Base-by-base conservation (phyloP, 2,329 filamentous ascomycete species). In the Zarea fungicola region DNA sequence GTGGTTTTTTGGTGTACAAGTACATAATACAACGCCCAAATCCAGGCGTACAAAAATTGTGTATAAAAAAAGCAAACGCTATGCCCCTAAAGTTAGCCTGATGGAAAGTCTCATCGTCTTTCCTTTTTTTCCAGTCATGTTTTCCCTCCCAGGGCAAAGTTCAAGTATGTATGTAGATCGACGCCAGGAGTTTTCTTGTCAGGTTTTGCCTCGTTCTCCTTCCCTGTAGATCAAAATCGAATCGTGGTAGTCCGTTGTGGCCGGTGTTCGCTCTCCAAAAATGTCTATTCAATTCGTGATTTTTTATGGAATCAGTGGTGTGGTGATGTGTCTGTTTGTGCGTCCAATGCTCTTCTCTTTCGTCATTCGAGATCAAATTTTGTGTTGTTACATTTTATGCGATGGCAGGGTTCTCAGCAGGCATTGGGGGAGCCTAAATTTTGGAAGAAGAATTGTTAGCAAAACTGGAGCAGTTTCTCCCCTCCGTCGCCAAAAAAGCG, bases 381-480 rank as follows among this genome's bases (percentile, higher is more conserved):
- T n/a, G 16, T 3, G 13, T 28, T 23, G 11, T 22, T 28, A 22
- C 28, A 26, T 52, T 29, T 54, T 64, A 68, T 25, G 63, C 65
- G 29, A 68, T 52, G 7, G 56, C 60, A 28, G 58, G 47, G 47
- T 56, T 58, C 11, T 48, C 49, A 23, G 65, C 62, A 29, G 65
- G 65, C 14, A 65, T 62, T 46, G 59, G 55, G 6, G 63, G 62
- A 40, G n/a, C 26, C 36, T 53, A 11, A 2, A 26, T 13, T 36
- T 13, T 8, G 51, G 39, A 6, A 3, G 26, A 9, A 11, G 19
- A 7, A n/a, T n/a, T n/a, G n/a, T n/a, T n/a, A n/a, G n/a, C n/a
- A n/a, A n/a, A n/a, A 10, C 13, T 13, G 16, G 8, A 37, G 3
- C 22, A 29, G n/a, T 11, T 19, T n/a, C 9, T 8, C 23, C 16